Base-by-base conservation (phyloP, 352 stramenopile species). In the Blastocystis sp. region DNA sequence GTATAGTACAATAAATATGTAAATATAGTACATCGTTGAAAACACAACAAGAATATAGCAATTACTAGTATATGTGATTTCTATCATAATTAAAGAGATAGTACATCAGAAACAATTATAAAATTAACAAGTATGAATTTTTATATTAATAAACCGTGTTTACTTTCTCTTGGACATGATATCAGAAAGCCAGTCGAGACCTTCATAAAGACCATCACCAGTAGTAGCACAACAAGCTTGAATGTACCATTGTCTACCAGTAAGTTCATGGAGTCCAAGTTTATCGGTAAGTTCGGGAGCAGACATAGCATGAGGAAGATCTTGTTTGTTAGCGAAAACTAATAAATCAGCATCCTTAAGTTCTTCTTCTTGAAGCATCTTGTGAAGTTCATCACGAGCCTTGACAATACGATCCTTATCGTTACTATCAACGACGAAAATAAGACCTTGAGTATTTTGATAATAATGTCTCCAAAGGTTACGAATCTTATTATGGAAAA, bases 261-360 rank as follows among this genome's bases (percentile, higher is more conserved):
- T 84, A 21, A 96, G 75, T 54, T 80, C 81, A 70, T 94, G 84
- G 55, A 98, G 79, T 65, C 87, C 87, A 47, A 98, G 75, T 78
- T 95, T 95, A 69, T 95, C 83, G 39, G 90, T 94, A 81, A 98
- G 93, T 73, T 95, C 86, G n/a, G 86, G 81, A 10, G 88, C 86
- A 59, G 78, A 86, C 84, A 94, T 93, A 48, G 86, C 86, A 72
- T 95, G 93, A 24, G 90, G 89, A 67, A 98, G 73, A 83, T 98
- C 91, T 74, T 97, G 91, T 76, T 98, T 98, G 78, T 96, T 98
- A 42, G 87, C 87, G 69, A 95, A 95, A 55, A 98, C 87, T 49
- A 98, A 68, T 33, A 98, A 65, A 37, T 93, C 81, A 34, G 88
- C 89, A 64, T 95, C 85, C 45, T 83, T 82, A 25, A 98, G 80